Conservation (phyloP, 2,329 filamentous ascomycete genomes). For the Penicillium freii region DNA sequence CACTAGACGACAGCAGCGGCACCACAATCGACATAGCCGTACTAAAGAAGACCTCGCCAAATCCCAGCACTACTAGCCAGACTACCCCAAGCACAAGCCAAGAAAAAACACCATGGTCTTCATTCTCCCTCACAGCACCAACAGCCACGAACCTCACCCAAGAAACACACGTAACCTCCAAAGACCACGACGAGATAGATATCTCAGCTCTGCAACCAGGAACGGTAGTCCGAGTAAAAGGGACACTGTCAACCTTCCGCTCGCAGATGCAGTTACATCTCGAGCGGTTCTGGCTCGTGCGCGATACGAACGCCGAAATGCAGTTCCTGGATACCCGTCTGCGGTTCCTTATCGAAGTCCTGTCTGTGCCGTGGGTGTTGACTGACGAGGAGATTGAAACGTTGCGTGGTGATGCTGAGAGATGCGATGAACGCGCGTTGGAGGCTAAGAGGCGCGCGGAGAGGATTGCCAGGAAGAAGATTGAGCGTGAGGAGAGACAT, state of each 20-base stretch:
- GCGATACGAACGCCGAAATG: conserved; percentile 55
- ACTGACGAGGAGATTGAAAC: conserved; percentile 42
- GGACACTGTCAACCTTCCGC: conserved; percentile 54
- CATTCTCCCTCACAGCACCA: neutral
- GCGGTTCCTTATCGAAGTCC: conserved; percentile 49
- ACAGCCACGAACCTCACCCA: neutral
- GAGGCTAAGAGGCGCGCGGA: conserved; percentile 38
- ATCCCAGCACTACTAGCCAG: conserved; percentile 18
- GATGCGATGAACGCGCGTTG: conserved; percentile 38
- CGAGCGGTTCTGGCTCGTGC: conserved; percentile 51
- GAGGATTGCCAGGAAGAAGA: conserved; percentile 25
- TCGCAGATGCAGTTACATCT: conserved; percentile 53
- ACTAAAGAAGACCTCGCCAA: conserved; percentile 28
- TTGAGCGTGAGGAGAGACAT: conserved; percentile 40
- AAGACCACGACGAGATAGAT: conserved; percentile 42
- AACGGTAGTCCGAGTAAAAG: conserved; percentile 56
- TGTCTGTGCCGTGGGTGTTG: conserved; percentile 56
- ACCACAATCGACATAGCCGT: conserved; percentile 56
- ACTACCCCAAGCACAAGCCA: conserved; percentile 25
- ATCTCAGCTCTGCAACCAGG: conserved; percentile 50
- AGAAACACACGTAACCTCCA: conserved; percentile 25
- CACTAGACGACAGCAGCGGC: conserved; percentile 62
- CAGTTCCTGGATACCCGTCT: conserved; percentile 53
- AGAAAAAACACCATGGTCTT: neutral
- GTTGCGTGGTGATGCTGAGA: conserved; percentile 44